These are phyloP conservation scores for Tetrapyrgos nigripes DNA, from an alignment of 1,284 basidiomycete species.

Conservation along the genomic window DNA sequence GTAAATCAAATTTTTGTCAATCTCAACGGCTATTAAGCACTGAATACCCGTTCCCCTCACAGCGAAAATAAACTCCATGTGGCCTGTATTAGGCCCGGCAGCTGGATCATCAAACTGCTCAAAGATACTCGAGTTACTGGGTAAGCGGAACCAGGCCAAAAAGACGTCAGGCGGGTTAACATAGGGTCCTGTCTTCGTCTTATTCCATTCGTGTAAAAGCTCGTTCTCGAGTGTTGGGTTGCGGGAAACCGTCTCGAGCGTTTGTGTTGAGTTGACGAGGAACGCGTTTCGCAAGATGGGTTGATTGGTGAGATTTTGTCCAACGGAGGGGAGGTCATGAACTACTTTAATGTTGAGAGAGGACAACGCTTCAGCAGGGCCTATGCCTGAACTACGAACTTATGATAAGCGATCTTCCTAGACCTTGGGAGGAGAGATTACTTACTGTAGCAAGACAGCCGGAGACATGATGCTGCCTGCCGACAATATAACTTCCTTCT, in stretches of 20 bases:
- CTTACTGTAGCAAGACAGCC: constrained; percentile 37
- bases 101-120: constrained; percentile 16
- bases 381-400: constrained; percentile 39
- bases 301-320: constrained; percentile 44
- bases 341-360: constrained; percentile 30
- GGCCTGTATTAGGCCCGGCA: constrained; percentile 20
- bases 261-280: constrained; percentile 24
- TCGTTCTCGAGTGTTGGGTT: constrained; percentile 19
- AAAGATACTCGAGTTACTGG: constrained; percentile 18
- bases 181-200: constrained; percentile 24
- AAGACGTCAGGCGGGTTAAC: constrained; percentile 22
- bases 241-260: constrained; percentile 24
- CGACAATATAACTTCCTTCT: constrained; percentile 31
- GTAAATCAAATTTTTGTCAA: too few species aligned
- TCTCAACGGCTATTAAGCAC: not conserved
- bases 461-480: constrained; percentile 30
- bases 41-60: too few species aligned
- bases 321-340: constrained; percentile 35
- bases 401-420: too few species aligned
- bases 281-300: constrained; percentile 25
- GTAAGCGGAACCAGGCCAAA: constrained; percentile 27
- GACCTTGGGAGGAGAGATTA: too few species aligned
- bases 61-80: constrained; percentile 19
- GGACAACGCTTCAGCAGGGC: constrained; percentile 28
- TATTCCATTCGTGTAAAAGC: constrained; percentile 24